phyloP scores from a whole-genome alignment of 73 alveolate species.

The Blepharisma stoltei region DNA sequence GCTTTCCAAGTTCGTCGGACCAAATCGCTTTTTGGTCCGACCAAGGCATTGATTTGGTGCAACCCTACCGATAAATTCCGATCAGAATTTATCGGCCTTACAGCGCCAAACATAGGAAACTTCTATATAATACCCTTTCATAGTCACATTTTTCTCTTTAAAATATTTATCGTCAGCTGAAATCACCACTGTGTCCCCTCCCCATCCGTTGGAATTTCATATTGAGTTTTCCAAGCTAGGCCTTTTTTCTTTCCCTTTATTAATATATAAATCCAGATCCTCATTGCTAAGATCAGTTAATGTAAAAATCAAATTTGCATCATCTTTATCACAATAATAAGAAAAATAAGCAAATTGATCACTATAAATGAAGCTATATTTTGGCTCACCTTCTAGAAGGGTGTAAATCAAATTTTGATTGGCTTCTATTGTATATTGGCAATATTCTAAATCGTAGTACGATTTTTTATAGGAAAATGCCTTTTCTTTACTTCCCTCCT shows the following conservation, averaged over 20 bases:
- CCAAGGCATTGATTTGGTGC: too few relatives aligned
- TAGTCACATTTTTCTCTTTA: background rate
- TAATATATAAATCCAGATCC: constrained; percentile 14
- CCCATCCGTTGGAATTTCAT: constrained; percentile 19
- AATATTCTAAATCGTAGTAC: background rate
- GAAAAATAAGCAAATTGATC: background rate
- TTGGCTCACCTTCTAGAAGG: background rate
- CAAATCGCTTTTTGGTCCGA: too few relatives aligned
- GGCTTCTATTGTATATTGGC: background rate
- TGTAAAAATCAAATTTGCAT: background rate
- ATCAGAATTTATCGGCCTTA: too few relatives aligned
- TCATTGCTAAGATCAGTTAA: constrained; percentile 3
- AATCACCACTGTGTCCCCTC: background rate
- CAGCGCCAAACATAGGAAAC: too few relatives aligned
- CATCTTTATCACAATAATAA: background rate
- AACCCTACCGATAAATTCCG: too few relatives aligned
- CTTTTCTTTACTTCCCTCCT: too few relatives aligned
- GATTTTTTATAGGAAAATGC: too few relatives aligned
- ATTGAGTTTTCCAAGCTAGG: background rate
- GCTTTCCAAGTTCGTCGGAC: too few relatives aligned
- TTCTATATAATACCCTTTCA: constrained; percentile 29
- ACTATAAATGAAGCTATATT: background rate
- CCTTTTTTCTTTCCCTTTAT: constrained; percentile 3
- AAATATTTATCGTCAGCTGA: background rate
- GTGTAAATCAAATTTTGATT: background rate